phyloP scores from a whole-genome alignment of 345 rosid genomes.

The Cardamine occulta region DNA sequence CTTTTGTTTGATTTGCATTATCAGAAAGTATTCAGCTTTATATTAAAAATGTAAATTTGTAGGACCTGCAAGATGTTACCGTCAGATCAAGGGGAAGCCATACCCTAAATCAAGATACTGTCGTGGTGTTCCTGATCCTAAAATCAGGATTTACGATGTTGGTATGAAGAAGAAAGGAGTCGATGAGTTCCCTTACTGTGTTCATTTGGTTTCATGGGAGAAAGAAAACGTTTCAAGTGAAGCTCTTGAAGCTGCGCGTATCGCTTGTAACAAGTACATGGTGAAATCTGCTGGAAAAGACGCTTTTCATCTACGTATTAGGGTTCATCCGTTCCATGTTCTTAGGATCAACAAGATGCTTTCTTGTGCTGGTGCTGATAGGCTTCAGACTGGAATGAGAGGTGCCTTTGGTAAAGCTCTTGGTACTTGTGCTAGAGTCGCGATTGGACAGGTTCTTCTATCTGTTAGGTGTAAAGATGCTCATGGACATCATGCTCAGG shows the following conservation, averaged over 20 bases:
- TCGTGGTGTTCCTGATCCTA: conserved; percentile 67
- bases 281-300: conserved; percentile 65
- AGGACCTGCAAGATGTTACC: conserved; percentile 53
- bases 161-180: conserved; percentile 72
- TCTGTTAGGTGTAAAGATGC: conserved; percentile 62
- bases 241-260: conserved; percentile 67
- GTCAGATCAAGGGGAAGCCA: conserved; percentile 67
- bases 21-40: background rate
- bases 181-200: conserved; percentile 68
- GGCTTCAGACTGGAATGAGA: conserved; percentile 67
- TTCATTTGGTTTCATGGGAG: conserved; percentile 69
- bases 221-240: conserved; percentile 71
- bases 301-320: conserved; percentile 60
- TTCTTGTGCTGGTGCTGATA: conserved; percentile 75
- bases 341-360: conserved; percentile 69
- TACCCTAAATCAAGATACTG: conserved; percentile 64
- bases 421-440: conserved; percentile 60
- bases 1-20: background rate
- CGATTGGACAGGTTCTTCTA: conserved; percentile 60
- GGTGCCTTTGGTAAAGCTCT: conserved; percentile 69
- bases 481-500: conserved; percentile 60
- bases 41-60: conserved; percentile 24
- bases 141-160: conserved; percentile 67
- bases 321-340: conserved; percentile 70
- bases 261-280: conserved; percentile 71